Percentiles rank a stretch among this genome's conserved stretches.
These are phyloP conservation scores for Candida dubliniensis DNA, from an alignment of 1,139 yeast genomes.

Conservation along the genomic window DNA sequence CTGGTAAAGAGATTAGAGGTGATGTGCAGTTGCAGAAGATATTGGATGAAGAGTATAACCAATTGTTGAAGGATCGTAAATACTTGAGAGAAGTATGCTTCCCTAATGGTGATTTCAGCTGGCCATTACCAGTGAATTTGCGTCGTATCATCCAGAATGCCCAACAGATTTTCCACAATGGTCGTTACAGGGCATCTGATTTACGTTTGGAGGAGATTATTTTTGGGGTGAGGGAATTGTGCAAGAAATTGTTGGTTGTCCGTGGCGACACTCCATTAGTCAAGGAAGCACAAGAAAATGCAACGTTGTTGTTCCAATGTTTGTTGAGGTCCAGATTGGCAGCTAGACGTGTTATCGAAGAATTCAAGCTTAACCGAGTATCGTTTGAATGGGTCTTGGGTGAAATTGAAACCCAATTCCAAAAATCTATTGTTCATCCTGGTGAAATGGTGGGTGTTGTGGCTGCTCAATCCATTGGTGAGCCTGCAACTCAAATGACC, in stretches of 20 bases:
- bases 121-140: constrained; percentile 97
- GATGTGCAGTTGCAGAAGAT: constrained; percentile 79
- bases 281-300: constrained; percentile 88
- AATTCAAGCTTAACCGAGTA: constrained; percentile 76
- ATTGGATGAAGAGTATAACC: constrained; percentile 82
- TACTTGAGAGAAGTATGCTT: constrained; percentile 79
- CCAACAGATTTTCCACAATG: constrained; percentile 94
- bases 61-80: constrained; percentile 72
- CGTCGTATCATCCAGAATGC: constrained; percentile 97
- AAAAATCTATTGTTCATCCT: constrained; percentile 90
- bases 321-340: constrained; percentile 90
- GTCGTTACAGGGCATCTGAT: constrained; percentile 87
- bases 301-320: constrained; percentile 87
- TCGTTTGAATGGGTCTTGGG: constrained; percentile 97
- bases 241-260: constrained; percentile 68
- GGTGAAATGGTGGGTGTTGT: constrained; percentile 95
- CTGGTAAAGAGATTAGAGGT: constrained; percentile 89
- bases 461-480: constrained; percentile 98
- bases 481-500: constrained; percentile 99
- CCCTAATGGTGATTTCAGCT: constrained; percentile 89
- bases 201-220: constrained; percentile 82
- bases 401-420: constrained; percentile 90
- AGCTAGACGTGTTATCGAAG: constrained; percentile 87
- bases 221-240: constrained; percentile 66
- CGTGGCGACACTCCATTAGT: constrained; percentile 79